phyloP scores from a whole-genome alignment of 495 filamentous ascomycete species.

The Aspergillus sclerotioniger region DNA sequence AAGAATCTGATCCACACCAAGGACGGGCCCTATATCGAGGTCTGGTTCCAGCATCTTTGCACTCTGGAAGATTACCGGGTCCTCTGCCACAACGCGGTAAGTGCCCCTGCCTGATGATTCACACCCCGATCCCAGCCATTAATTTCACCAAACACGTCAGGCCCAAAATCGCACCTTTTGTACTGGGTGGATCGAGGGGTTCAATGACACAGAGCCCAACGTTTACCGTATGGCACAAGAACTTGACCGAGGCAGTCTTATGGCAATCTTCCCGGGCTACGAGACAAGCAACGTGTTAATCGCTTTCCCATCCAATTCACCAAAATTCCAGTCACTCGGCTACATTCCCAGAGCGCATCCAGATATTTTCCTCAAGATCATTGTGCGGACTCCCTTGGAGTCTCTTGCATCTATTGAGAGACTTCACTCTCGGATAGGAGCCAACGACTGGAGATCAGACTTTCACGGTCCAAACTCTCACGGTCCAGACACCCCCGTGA shows the following conservation, averaged over 20 bases:
- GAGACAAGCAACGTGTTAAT: conserved; percentile 21
- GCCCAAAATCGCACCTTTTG: neutral
- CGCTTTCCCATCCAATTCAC: conserved; percentile 28
- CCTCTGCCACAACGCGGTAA: conserved; percentile 32
- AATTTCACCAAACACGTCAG: neutral
- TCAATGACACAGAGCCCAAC: conserved; percentile 28
- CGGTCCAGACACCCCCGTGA: neutral
- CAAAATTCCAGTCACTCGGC: conserved; percentile 24
- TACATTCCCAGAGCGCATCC: neutral
- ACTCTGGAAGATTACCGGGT: conserved; percentile 33
- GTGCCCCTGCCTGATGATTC: neutral
- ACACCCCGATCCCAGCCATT: neutral
- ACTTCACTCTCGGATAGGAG: neutral
- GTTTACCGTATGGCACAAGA: conserved; percentile 28
- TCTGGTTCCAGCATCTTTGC: conserved; percentile 43
- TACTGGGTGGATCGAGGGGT: conserved; percentile 40
- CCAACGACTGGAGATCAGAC: neutral
- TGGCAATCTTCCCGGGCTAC: conserved; percentile 25
- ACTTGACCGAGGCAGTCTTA: conserved; percentile 22
- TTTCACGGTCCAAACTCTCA: neutral
- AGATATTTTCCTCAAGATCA: conserved; percentile 23
- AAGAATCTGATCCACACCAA: conserved; percentile 25
- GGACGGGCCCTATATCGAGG: conserved; percentile 22
- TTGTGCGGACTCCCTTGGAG: conserved; percentile 18
- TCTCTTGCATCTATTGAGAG: conserved; percentile 9